Evolutionary conservation across 192 early-diverging fungal species (phyloP), one percentile per base, ranked within the genome.

Genomic region (Coemansia sp.): DNA sequence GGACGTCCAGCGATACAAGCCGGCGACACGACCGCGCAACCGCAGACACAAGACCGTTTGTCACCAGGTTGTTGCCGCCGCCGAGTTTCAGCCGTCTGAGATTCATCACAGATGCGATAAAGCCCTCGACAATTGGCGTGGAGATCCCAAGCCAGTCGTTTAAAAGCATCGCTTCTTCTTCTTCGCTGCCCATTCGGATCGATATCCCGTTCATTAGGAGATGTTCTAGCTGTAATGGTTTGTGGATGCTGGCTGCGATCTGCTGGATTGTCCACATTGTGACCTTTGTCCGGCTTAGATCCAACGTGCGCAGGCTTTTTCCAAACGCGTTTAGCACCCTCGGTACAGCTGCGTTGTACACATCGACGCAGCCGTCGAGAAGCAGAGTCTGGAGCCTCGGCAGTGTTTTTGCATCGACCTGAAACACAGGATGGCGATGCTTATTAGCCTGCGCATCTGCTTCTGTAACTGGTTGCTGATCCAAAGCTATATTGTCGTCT

Each of bases 311-410:
- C 18, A 80, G 66, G 17, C 43, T 66, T 17, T 53, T 32, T 9
- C 70, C 73, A 67, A 80, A 80, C 43, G 62, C 66, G 1, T 37
- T 18, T 2, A 64, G 51, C 6, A 80, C 74, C 33, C 78, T 65
- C 17, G 52, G 35, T 9, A 72, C 62, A 18, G 61, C 66, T 1
- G 53, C 35, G 51, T 71, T 63, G 17, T 58, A 64, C 36, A 80
- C 59, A 5, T 55, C 35, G 11, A 6, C 32, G 41, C 78, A 80
- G 11, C 68, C 39, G 43, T 20, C 34, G 2, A 74, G 70, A 18
- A 57, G 54, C n/a, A 80, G 53, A 1, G 33, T 41, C 18, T 62
- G 18, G 15, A 80, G 67, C 32, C 63, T 72, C 48, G 78, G 78
- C 56, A 80, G n/a, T n/a, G n/a, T 32, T 51, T 43, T 9, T 7